Base-by-base conservation (phyloP, 805 yeast genomes). In the Candida dendrica region DNA sequence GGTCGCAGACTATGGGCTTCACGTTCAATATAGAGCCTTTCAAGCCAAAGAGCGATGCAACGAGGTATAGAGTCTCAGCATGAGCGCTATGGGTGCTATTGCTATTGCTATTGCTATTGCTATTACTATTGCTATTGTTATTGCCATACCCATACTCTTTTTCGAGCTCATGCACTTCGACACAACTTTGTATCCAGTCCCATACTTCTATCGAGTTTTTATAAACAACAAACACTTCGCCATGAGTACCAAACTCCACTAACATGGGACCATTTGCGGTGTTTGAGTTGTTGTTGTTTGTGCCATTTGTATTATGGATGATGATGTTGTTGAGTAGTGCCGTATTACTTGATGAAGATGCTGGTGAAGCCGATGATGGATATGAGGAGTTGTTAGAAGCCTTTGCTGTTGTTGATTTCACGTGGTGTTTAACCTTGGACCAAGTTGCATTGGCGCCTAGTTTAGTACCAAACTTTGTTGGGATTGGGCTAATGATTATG, bases 171-270 rank as follows among this genome's bases (percentile, higher is more conserved):
- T 41, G 22, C 11, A 32, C 24, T 11, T 44, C 48, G 6, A 35
- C 1, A 3, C 48, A 44, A 7, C 56, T 48, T 3, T 64, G 65
- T 2, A 44, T 22, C 72, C 72, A 66, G 42, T 66, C 71, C 70
- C 71, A 69, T 7, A 68, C 56, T 39, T 66, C 65, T 14, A 69
- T 50, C 1, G 50, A 33, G 40, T 56, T 50, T 3, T 49, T 49
- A 37, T 49, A 58, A 0, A 54, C 60, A 2, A 61, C 31, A 17
- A 66, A 48, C 1, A 69, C 41, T 42, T 69, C 73, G 2, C 73
- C 72, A 41, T 61, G 55, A 7, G 42, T n/a, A 0, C 72, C 72
- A 42, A 65, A 59, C 40, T 61, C 67, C 18, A 53, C 41, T 27
- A 17, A n/a, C 16, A 6, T 39, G 6, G 34, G 46, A 31, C 39